Percentiles rank a stretch among this genome's conserved stretches.
Evolutionary conservation across 345 rosid genomes (phyloP).

Genomic region (Nephelium lappaceum): DNA sequence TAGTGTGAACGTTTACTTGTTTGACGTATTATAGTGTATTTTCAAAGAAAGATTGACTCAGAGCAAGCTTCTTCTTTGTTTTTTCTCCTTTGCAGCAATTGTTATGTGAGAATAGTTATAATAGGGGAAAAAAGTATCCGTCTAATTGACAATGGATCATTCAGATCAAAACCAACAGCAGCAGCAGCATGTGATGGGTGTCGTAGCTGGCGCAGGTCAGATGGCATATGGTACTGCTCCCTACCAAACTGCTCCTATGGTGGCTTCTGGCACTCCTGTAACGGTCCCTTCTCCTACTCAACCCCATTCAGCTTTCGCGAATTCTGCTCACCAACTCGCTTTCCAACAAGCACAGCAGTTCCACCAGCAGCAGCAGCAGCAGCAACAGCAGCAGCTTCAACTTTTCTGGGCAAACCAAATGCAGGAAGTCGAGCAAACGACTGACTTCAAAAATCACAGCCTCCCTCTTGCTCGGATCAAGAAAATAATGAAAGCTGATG

Average conservation of each 20-base stretch:
- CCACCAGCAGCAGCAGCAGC: conserved; percentile 56
- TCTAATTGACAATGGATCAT: conserved; percentile 49
- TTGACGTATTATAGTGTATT: not conserved
- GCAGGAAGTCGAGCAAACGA: conserved; percentile 57
- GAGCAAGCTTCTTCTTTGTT: not conserved
- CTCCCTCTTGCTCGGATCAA: conserved; percentile 61
- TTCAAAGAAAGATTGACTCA: not conserved
- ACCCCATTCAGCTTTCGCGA: conserved; percentile 26
- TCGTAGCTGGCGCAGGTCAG: conserved; percentile 44
- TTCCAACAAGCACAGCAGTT: conserved; percentile 60
- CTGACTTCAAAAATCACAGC: conserved; percentile 59
- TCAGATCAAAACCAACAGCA: conserved; percentile 50
- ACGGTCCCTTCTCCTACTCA: conserved; percentile 38
- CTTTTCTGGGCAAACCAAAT: conserved; percentile 58
- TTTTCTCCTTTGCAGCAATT: conserved; percentile 22
- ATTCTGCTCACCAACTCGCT: conserved; percentile 39
- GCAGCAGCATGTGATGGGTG: conserved; percentile 50
- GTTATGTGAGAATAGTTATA: conserved; percentile 26
- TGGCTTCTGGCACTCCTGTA: conserved; percentile 52
- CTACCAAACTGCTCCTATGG: conserved; percentile 47
- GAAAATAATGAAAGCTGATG: conserved; percentile 70
- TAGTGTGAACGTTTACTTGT: not conserved
- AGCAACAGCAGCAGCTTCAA: conserved; percentile 55
- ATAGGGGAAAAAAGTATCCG: not conserved
- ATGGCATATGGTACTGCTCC: conserved; percentile 51